A percentile compares a stretch with the other conserved stretches of the same genome.
Evolutionary conservation across 306 rosid genomes (phyloP).

Genomic region (Rosa rugosa): DNA sequence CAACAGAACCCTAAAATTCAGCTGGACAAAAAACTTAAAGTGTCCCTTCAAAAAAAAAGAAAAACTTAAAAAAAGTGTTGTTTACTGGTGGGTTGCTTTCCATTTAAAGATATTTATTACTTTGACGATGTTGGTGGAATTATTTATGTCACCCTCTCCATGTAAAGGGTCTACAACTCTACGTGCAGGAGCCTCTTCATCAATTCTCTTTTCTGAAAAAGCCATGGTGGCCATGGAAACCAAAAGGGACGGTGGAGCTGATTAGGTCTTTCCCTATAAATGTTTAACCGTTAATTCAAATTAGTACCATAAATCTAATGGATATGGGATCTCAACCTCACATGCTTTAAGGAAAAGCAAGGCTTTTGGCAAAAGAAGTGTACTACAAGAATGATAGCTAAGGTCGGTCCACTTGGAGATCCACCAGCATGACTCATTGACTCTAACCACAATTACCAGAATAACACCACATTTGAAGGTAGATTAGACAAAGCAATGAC

Average conservation of each 20-base stretch:
- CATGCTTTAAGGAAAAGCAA: constrained; percentile 73
- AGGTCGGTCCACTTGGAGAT: constrained; percentile 12
- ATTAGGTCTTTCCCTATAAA: constrained; percentile 23
- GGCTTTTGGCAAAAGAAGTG: constrained; percentile 42
- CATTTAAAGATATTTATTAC: background rate
- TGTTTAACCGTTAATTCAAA: constrained; percentile 48
- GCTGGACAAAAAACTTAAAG: too few relatives aligned
- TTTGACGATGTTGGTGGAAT: background rate
- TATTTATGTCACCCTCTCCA: background rate
- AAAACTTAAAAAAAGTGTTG: background rate
- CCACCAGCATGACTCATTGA: constrained; percentile 28
- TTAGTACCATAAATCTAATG: constrained; percentile 18
- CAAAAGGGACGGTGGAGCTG: constrained; percentile 34
- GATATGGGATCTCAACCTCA: constrained; percentile 31
- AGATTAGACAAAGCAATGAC: background rate
- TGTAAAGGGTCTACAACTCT: background rate
- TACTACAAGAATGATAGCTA: constrained; percentile 30
- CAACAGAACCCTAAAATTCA: too few relatives aligned
- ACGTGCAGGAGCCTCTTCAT: background rate
- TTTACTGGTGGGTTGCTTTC: background rate
- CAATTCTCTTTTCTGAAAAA: background rate
- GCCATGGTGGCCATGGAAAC: background rate
- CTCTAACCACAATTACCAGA: constrained; percentile 22
- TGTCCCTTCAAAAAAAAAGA: too few relatives aligned
- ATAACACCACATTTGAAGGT: background rate